A percentile compares a stretch with the other conserved stretches of the same genome.
Conservation (phyloP, 1,139 yeast species). For the Suhomyces coccinellae region DNA sequence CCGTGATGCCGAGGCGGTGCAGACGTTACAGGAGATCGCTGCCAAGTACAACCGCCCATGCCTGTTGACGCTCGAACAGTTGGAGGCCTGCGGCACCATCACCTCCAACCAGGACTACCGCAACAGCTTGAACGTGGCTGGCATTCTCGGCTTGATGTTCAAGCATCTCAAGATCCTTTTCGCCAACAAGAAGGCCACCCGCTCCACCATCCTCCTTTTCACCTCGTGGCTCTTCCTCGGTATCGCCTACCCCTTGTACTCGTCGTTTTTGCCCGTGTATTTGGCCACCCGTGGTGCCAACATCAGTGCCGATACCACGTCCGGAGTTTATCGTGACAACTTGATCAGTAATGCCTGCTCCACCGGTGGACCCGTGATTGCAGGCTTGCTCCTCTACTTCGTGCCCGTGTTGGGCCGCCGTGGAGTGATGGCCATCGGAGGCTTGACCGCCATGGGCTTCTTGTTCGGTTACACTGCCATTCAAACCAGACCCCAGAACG, state of each 20-base stretch:
- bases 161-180: conserved; percentile 31
- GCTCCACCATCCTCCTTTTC: conserved; percentile 32
- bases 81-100: conserved; percentile 30
- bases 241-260: conserved; percentile 40
- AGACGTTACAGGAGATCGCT: conserved; percentile 30
- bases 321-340: conserved; percentile 52
- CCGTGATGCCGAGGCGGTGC: conserved; percentile 36
- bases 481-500: conserved; percentile 48
- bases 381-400: conserved; percentile 41
- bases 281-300: conserved; percentile 43
- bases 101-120: conserved; percentile 21
- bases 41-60: conserved; percentile 29
- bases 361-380: conserved; percentile 59
- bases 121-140: conserved; percentile 16
- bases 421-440: conserved; percentile 57
- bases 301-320: conserved; percentile 33
- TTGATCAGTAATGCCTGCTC: conserved; percentile 51
- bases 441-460: conserved; percentile 51
- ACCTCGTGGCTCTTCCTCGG: conserved; percentile 41
- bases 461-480: conserved; percentile 59
- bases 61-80: conserved; percentile 30
- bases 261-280: conserved; percentile 39
- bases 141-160: conserved; percentile 13
- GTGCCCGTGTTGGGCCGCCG: conserved; percentile 54
- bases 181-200: conserved; percentile 24